phyloP scores from a whole-genome alignment of 2,329 filamentous ascomycete genomes.

The Talaromyces sp. region DNA sequence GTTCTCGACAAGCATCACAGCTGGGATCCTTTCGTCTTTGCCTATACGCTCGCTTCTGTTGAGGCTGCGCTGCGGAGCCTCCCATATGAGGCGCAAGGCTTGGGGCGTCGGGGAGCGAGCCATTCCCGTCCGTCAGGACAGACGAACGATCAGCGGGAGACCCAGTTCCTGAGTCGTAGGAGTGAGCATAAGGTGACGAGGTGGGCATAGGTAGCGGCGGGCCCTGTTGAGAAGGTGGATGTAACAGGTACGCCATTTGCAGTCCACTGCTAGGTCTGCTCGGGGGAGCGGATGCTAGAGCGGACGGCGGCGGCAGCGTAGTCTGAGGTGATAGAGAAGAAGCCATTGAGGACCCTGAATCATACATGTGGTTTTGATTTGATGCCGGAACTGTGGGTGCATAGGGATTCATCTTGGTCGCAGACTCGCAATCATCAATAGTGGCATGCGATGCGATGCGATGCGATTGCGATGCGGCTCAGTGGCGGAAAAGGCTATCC shows the following conservation, averaged over 20 bases:
- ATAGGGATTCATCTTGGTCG: conserved; percentile 18
- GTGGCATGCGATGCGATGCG: conserved; percentile 7
- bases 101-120: conserved; percentile 39
- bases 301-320: conserved; percentile 28
- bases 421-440: conserved; percentile 4
- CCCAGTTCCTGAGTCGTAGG: conserved; percentile 39
- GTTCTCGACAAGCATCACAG: conserved; percentile 92
- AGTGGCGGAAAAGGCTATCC: conserved; percentile 2
- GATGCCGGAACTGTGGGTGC: conserved; percentile 2
- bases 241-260: conserved; percentile 41
- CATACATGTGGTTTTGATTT: conserved; percentile 8
- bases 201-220: conserved; percentile 24
- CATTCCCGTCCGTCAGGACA: conserved; percentile 37
- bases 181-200: conserved; percentile 33
- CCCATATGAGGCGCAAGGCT: conserved; percentile 29
- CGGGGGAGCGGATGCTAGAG: conserved; percentile 35
- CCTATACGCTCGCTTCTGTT: conserved; percentile 83
- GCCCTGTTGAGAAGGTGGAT: conserved; percentile 32
- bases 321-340: conserved; percentile 33
- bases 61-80: conserved; percentile 58
- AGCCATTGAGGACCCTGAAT: conserved; percentile 30
- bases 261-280: conserved; percentile 39
- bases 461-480: conserved; percentile 14
- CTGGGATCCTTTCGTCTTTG: conserved; percentile 95
- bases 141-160: conserved; percentile 38